Percentiles rank a stretch among this genome's conserved stretches.
phyloP scores from a whole-genome alignment of 352 stramenopile species.

The Phytophthora meadii region DNA sequence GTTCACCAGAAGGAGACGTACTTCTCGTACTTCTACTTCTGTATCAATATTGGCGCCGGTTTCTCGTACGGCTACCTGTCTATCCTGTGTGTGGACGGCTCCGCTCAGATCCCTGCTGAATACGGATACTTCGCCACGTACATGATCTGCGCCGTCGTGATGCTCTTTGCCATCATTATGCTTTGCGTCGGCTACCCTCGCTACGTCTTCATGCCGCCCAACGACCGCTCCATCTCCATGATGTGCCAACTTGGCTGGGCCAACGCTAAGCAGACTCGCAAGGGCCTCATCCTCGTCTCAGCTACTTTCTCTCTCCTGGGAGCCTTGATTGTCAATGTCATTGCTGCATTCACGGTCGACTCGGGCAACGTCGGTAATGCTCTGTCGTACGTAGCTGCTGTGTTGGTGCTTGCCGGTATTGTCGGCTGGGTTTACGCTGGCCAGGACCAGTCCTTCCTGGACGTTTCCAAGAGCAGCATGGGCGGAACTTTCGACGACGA shows the following conservation, averaged over 20 bases:
- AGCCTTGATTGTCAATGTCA: conserved; percentile 56
- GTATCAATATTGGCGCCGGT: conserved; percentile 72
- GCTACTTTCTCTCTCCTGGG: conserved; percentile 42
- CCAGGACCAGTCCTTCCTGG: conserved; percentile 45
- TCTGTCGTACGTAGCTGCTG: conserved; percentile 51
- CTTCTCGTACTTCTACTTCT: conserved; percentile 88
- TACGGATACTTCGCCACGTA: conserved; percentile 86
- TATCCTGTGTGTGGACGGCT: conserved; percentile 80
- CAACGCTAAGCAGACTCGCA: conserved; percentile 29
- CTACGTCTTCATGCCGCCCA: conserved; percentile 58
- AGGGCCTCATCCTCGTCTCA: conserved; percentile 39
- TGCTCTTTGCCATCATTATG: conserved; percentile 45
- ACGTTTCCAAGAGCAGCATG: conserved; percentile 42
- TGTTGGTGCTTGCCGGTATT: conserved; percentile 35
- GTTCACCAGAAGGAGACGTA: conserved; percentile 42
- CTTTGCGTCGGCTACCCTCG: conserved; percentile 51
- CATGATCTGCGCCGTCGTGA: conserved; percentile 57
- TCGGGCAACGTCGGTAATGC: conserved; percentile 32
- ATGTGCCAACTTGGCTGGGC: conserved; percentile 42
- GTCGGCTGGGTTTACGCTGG: conserved; percentile 49
- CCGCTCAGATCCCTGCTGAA: conserved; percentile 61
- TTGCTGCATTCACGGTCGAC: conserved; percentile 48
- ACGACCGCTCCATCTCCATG: conserved; percentile 51
- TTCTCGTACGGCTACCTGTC: conserved; percentile 86
- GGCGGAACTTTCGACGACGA: conserved; percentile 53